These are phyloP conservation scores for Phaffomyces antillensis DNA, from an alignment of 805 yeast genomes.

Conservation along the genomic window DNA sequence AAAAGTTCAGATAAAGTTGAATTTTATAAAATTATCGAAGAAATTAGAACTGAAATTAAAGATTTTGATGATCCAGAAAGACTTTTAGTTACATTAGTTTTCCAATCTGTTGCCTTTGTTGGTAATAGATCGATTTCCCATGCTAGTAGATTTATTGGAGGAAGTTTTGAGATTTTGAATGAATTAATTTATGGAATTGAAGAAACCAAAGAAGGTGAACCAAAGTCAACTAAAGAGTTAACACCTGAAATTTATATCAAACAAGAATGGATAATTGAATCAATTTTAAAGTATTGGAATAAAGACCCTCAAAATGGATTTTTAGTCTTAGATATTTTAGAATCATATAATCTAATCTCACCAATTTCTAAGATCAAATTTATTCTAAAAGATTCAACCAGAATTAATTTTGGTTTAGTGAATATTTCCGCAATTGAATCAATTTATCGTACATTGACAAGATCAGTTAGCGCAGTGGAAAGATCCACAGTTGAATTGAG, in stretches of 20 bases:
- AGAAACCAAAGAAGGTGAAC: background rate
- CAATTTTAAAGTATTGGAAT: slow-evolving; percentile 60
- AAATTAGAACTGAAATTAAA: slow-evolving; percentile 23
- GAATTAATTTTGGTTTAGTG: slow-evolving; percentile 29
- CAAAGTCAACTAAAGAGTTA: background rate
- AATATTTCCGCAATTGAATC: slow-evolving; percentile 42
- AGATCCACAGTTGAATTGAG: slow-evolving; percentile 22
- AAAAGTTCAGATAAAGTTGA: slow-evolving; percentile 25
- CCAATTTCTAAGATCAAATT: slow-evolving; percentile 35
- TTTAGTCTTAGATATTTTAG: slow-evolving; percentile 47
- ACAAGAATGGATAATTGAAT: slow-evolving; percentile 41
- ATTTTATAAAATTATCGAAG: slow-evolving; percentile 23
- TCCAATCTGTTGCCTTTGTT: slow-evolving; percentile 69
- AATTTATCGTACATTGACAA: slow-evolving; percentile 29
- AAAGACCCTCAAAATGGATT: slow-evolving; percentile 59
- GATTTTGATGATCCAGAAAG: slow-evolving; percentile 31
- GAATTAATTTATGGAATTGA: slow-evolving; percentile 16
- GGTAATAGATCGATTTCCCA: slow-evolving; percentile 87
- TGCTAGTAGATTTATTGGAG: slow-evolving; percentile 48
- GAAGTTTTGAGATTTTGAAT: slow-evolving; percentile 30
- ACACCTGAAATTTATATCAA: slow-evolving; percentile 18
- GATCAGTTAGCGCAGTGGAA: slow-evolving; percentile 16
- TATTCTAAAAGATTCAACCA: slow-evolving; percentile 31
- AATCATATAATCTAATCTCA: slow-evolving; percentile 36
- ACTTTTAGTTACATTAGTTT: slow-evolving; percentile 51